Evolutionary conservation across 2,329 filamentous ascomycete species (phyloP).

Genomic region (Cladosporium sp.): DNA sequence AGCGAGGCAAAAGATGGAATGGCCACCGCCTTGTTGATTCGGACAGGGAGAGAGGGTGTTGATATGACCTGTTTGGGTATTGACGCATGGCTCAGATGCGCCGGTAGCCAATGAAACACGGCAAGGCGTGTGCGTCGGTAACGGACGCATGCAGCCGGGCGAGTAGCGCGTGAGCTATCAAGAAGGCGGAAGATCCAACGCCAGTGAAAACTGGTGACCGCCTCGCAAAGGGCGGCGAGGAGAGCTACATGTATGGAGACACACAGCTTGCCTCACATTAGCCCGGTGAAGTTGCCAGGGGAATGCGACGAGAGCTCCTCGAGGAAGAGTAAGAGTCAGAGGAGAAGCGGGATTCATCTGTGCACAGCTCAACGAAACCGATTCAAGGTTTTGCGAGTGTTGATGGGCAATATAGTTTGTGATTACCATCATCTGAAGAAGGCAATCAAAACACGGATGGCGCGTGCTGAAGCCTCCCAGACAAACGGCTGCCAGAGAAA

Average conservation of each 20-base stretch:
- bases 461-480: not conserved
- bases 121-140: conserved; percentile 6
- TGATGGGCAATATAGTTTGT: not conserved
- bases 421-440: too few species aligned
- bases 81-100: conserved; percentile 5
- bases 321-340: not conserved
- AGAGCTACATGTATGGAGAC: not conserved
- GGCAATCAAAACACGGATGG: conserved; percentile 9
- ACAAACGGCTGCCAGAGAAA: conserved; percentile 2
- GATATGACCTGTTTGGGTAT: conserved; percentile 13
- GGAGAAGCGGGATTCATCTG: not conserved
- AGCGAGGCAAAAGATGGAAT: conserved; percentile 1
- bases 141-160: conserved; percentile 9
- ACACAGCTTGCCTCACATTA: conserved; percentile 4
- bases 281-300: not conserved
- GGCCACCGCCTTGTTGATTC: conserved; percentile 3
- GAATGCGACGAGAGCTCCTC: not conserved
- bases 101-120: conserved; percentile 10
- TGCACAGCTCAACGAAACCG: conserved; percentile 11
- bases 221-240: not conserved
- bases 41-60: not conserved
- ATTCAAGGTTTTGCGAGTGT: not conserved
- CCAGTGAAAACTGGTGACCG: conserved; percentile 8
- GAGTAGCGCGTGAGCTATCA: conserved; percentile 3
- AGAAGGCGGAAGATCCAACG: conserved; percentile 5